Evolutionary conservation across 306 rosid species (phyloP).

Genomic region (Prosopis cineraria): DNA sequence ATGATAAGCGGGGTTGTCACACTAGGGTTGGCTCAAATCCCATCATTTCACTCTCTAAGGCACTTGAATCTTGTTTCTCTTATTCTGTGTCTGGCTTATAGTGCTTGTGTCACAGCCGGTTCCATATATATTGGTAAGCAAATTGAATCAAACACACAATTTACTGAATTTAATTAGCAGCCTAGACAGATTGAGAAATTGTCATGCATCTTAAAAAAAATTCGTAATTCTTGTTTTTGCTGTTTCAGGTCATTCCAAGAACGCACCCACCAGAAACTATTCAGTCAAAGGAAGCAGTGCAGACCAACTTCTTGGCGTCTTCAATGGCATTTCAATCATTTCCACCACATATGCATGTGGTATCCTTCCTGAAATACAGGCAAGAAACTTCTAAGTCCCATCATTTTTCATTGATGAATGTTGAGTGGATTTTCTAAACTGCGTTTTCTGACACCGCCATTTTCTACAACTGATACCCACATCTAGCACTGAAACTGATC

Average conservation of each 20-base stretch:
- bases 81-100: slow-evolving; percentile 53
- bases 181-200: no score
- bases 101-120: slow-evolving; percentile 55
- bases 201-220: no score
- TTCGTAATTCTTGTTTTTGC: background rate
- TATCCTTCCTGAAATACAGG: slow-evolving; percentile 89
- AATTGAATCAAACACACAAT: background rate
- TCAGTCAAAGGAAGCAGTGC: slow-evolving; percentile 43
- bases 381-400: no score
- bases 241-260: slow-evolving; percentile 58
- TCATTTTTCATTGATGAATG: no score
- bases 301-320: slow-evolving; percentile 48
- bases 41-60: slow-evolving; percentile 85
- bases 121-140: slow-evolving; percentile 66
- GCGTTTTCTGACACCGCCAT: no score
- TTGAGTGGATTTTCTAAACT: background rate
- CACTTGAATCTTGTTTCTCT: slow-evolving; percentile 72
- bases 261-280: slow-evolving; percentile 54
- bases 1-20: slow-evolving; percentile 55
- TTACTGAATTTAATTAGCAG: no score
- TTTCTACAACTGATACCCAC: no score
- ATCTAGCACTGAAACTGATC: no score
- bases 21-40: slow-evolving; percentile 69
- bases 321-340: slow-evolving; percentile 74
- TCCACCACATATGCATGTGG: slow-evolving; percentile 74